These are phyloP conservation scores for Polychaeton citri DNA, from an alignment of 2,329 filamentous ascomycete genomes.

Conservation along the genomic window DNA sequence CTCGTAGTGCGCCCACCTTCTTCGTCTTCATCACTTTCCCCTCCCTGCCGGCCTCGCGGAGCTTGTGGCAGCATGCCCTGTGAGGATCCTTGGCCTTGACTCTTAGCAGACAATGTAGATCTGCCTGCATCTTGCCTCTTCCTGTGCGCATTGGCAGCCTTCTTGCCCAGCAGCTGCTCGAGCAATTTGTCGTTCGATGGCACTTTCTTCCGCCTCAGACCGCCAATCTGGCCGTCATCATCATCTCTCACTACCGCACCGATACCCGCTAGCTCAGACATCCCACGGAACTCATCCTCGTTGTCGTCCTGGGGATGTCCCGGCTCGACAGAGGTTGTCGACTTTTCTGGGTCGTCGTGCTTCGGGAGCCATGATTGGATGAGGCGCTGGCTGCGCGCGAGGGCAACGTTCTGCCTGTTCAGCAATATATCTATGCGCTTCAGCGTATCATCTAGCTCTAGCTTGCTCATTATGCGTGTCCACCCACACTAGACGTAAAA, in stretches of 20 bases:
- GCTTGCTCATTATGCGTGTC: no score
- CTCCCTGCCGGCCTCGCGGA: slow-evolving; percentile 1
- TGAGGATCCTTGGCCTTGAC: no score
- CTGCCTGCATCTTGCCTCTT: slow-evolving; percentile 7
- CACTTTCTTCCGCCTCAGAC: slow-evolving; percentile 20
- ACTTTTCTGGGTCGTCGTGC: slow-evolving; percentile 20
- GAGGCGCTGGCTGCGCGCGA: slow-evolving; percentile 40
- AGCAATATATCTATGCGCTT: slow-evolving; percentile 36
- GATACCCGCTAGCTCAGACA: slow-evolving; percentile 7
- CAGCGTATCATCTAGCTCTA: neutral
- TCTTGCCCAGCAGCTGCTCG: slow-evolving; percentile 29
- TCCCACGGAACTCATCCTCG: slow-evolving; percentile 36
- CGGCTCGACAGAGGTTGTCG: neutral
- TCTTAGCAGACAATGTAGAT: no score
- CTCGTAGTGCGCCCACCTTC: slow-evolving; percentile 12
- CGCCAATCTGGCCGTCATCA: slow-evolving; percentile 14
- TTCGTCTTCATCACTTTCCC: slow-evolving; percentile 26
- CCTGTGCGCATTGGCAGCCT: slow-evolving; percentile 21
- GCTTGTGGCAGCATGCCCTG: no score
- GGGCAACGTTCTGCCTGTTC: slow-evolving; percentile 39
- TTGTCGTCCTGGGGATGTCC: slow-evolving; percentile 28
- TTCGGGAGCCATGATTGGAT: slow-evolving; percentile 44
- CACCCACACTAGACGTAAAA: no score
- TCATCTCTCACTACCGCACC: slow-evolving; percentile 6
- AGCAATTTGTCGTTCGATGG: slow-evolving; percentile 30